Evolutionary conservation across 2,329 filamentous ascomycete species (phyloP).

Genomic region (Conoideocrella luteorostrata): DNA sequence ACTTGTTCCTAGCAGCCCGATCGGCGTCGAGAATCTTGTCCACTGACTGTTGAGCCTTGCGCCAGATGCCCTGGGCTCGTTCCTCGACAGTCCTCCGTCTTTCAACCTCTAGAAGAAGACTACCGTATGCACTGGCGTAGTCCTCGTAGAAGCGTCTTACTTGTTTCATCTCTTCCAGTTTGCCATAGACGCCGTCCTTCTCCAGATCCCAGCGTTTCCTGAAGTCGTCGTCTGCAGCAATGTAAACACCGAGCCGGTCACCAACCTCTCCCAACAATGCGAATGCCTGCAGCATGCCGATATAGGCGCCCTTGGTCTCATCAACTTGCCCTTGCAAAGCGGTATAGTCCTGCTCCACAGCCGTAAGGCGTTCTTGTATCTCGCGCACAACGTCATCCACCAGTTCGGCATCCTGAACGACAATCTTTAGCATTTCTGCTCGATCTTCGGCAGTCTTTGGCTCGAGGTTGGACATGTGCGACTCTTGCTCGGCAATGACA

Average conservation of each 20-base stretch:
- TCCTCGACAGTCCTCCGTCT: conserved; percentile 67
- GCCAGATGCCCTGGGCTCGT: conserved; percentile 66
- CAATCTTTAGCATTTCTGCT: conserved; percentile 73
- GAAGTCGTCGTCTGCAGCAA: conserved; percentile 60
- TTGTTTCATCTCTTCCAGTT: conserved; percentile 69
- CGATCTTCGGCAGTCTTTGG: conserved; percentile 71
- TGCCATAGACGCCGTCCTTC: conserved; percentile 59
- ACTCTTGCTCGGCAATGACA: conserved; percentile 54
- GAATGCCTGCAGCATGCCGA: conserved; percentile 56
- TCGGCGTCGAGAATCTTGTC: conserved; percentile 71
- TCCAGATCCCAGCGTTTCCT: conserved; percentile 67
- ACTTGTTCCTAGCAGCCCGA: conserved; percentile 64
- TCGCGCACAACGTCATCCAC: conserved; percentile 62
- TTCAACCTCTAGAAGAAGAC: conserved; percentile 76
- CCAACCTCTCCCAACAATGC: conserved; percentile 62
- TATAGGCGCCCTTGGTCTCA: conserved; percentile 40
- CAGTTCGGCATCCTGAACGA: conserved; percentile 63
- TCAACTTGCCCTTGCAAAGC: conserved; percentile 58
- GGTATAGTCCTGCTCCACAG: conserved; percentile 68
- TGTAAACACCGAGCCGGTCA: conserved; percentile 56
- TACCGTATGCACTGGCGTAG: conserved; percentile 79
- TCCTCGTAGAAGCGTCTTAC: conserved; percentile 80
- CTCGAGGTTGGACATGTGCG: conserved; percentile 48
- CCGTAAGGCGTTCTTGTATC: conserved; percentile 66
- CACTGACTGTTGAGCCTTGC: conserved; percentile 70